Conservation (phyloP, 2,329 filamentous ascomycete species). For the Fusarium lyarnte region DNA sequence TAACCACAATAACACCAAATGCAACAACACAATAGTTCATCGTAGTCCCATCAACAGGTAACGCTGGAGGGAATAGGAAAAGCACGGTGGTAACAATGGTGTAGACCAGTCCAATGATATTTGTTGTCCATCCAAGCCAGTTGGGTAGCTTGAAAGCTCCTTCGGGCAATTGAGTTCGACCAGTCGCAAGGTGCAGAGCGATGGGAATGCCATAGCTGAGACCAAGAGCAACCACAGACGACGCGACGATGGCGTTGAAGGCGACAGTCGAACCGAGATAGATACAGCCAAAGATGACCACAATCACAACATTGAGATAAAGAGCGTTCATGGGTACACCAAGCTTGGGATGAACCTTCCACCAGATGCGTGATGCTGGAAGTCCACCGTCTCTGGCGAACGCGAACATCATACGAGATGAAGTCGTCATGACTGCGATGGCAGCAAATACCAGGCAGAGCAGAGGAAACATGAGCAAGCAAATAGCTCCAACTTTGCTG, state of each 20-base stretch:
- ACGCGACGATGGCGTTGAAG: slow-evolving; percentile 76
- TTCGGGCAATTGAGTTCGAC: slow-evolving; percentile 70
- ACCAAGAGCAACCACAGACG: slow-evolving; percentile 76
- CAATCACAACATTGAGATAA: slow-evolving; percentile 66
- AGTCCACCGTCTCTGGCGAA: slow-evolving; percentile 73
- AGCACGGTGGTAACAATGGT: slow-evolving; percentile 74
- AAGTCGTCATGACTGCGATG: slow-evolving; percentile 72
- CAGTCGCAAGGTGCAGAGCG: slow-evolving; percentile 72
- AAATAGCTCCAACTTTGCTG: slow-evolving; percentile 69
- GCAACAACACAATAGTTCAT: slow-evolving; percentile 69
- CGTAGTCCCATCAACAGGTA: slow-evolving; percentile 70
- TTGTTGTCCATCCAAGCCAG: slow-evolving; percentile 50
- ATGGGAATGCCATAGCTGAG: slow-evolving; percentile 80
- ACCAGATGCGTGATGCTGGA: slow-evolving; percentile 68
- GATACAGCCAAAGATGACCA: slow-evolving; percentile 75
- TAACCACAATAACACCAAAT: slow-evolving; percentile 56
- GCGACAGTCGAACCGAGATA: slow-evolving; percentile 72
- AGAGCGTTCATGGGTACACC: slow-evolving; percentile 74
- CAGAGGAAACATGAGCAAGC: slow-evolving; percentile 73
- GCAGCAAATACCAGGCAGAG: slow-evolving; percentile 72
- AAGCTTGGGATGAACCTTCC: slow-evolving; percentile 67
- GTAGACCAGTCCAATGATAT: slow-evolving; percentile 65
- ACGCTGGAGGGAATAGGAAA: slow-evolving; percentile 74
- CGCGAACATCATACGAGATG: slow-evolving; percentile 72
- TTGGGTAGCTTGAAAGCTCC: slow-evolving; percentile 47